These are phyloP conservation scores for Paramyrothecium sp. DNA, from an alignment of 2,329 filamentous ascomycete genomes.

Conservation along the genomic window DNA sequence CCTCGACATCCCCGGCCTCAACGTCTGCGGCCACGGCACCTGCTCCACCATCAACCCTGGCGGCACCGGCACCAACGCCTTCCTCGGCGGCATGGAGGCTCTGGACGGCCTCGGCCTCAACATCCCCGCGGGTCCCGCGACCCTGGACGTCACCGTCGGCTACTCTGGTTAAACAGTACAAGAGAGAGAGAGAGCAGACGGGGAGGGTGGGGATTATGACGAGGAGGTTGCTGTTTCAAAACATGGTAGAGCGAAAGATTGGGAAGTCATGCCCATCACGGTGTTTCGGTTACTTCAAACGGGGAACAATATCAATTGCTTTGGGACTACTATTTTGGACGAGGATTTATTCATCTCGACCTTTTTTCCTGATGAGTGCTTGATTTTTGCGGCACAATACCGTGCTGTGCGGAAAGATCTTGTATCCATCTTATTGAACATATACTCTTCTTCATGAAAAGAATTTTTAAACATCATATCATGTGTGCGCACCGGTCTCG, in stretches of 20 bases:
- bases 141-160: constrained; percentile 29
- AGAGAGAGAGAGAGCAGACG: background rate
- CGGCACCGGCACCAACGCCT: constrained; percentile 35
- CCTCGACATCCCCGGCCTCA: constrained; percentile 31
- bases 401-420: background rate
- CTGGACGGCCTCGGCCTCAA: constrained; percentile 40
- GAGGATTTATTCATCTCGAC: background rate
- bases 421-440: background rate
- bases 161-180: constrained; percentile 14
- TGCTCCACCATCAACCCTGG: constrained; percentile 40
- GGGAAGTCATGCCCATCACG: background rate
- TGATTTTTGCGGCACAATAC: background rate
- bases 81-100: constrained; percentile 33
- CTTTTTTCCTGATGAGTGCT: background rate
- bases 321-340: background rate
- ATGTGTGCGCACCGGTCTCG: too few relatives aligned
- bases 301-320: background rate
- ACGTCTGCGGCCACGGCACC: constrained; percentile 34
- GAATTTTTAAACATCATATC: background rate
- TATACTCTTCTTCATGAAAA: background rate
- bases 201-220: background rate
- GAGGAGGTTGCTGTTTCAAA: background rate
- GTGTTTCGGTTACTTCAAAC: background rate
- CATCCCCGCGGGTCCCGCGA: constrained; percentile 23
- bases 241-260: background rate